Percentiles rank a stretch among this genome's conserved stretches.
Evolutionary conservation across 1,139 yeast species (phyloP).

Genomic region (Magnusiomyces magnusii): DNA sequence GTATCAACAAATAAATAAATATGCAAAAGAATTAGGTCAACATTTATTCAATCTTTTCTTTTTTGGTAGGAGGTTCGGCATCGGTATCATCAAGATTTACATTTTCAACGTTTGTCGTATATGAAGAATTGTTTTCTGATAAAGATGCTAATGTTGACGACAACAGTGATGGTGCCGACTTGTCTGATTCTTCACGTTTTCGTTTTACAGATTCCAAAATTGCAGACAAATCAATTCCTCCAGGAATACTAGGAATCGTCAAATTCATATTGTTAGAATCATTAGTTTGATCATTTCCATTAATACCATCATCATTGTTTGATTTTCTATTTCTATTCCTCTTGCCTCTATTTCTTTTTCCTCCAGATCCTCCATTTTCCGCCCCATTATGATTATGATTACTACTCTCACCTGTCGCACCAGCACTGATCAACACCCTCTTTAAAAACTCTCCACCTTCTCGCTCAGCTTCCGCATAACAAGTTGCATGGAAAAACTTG

Average conservation of each 20-base stretch:
- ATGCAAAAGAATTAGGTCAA: not conserved
- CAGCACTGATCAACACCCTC: not conserved
- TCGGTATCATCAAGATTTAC: not conserved
- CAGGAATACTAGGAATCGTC: conserved; percentile 6
- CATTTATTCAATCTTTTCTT: not conserved
- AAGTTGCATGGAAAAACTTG: conserved; percentile 71
- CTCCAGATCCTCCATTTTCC: not conserved
- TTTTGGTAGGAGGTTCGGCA: not conserved
- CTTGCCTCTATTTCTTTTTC: not conserved
- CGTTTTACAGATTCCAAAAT: conserved; percentile 22
- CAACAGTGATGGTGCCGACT: not conserved
- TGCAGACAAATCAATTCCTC: conserved; percentile 20
- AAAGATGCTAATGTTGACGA: not conserved
- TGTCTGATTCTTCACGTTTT: conserved; percentile 19
- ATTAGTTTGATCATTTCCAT: not conserved
- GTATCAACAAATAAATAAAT: too few species aligned
- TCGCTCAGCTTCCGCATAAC: conserved; percentile 65
- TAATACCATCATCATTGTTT: not conserved
- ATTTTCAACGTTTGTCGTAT: not conserved
- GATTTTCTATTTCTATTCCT: not conserved
- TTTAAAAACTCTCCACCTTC: conserved; percentile 19
- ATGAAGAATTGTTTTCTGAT: not conserved
- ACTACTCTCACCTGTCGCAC: not conserved
- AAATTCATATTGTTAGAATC: not conserved
- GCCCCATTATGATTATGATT: not conserved